These are phyloP conservation scores for Cryptococcus maquisensis DNA, from an alignment of 1,284 basidiomycete species.

Conservation along the genomic window DNA sequence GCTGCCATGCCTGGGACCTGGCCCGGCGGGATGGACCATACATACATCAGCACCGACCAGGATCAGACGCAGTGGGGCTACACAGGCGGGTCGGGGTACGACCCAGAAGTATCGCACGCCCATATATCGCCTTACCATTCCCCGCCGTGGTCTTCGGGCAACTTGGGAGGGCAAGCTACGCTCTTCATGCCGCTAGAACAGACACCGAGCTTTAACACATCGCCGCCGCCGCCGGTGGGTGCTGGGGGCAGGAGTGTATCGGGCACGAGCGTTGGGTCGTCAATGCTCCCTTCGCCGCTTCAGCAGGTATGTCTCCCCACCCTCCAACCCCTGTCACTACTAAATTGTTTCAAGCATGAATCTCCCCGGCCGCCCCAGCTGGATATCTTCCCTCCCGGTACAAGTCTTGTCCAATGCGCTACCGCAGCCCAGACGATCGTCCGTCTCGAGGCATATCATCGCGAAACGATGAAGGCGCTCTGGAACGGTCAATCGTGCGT, in stretches of 20 bases:
- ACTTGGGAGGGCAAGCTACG: neutral
- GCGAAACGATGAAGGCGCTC: slow-evolving; percentile 44
- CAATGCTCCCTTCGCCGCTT: slow-evolving; percentile 5
- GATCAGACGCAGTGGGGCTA: neutral
- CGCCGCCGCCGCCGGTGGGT: too few relatives aligned
- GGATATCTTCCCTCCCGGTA: slow-evolving; percentile 47
- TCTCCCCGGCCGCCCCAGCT: slow-evolving; percentile 33
- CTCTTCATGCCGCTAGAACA: too few relatives aligned
- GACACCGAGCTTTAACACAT: too few relatives aligned
- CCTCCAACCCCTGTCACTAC: too few relatives aligned
- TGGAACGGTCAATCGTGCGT: slow-evolving; percentile 21
- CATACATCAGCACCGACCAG: too few relatives aligned
- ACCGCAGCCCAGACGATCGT: slow-evolving; percentile 49
- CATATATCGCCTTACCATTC: slow-evolving; percentile 3
- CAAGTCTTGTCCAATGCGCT: slow-evolving; percentile 44
- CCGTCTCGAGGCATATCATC: slow-evolving; percentile 47
- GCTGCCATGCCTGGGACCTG: too few relatives aligned
- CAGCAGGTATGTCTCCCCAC: neutral
- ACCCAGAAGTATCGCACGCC: neutral
- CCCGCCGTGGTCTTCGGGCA: neutral
- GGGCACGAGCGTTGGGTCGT: slow-evolving; percentile 10
- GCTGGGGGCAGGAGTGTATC: neutral
- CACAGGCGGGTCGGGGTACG: neutral
- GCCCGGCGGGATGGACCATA: too few relatives aligned
- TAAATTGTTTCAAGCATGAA: neutral